Base-by-base conservation (phyloP, 768 basidiomycete genomes). In the Crucibulum laeve region DNA sequence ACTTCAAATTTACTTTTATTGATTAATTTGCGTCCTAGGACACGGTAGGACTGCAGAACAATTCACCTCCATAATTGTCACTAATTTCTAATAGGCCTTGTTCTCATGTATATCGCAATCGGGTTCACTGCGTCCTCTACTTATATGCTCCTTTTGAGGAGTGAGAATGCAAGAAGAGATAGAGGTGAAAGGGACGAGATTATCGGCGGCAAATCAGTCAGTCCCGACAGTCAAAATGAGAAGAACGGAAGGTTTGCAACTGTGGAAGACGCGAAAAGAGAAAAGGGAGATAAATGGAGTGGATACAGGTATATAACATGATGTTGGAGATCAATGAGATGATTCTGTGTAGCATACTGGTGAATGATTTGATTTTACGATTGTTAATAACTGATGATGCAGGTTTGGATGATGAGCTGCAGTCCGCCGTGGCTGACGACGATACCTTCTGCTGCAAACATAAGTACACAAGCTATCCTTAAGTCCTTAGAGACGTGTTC, bases 271-370 rank as follows among this genome's bases (percentile, higher is more conserved):
- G 84, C 83, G 34, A 84, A 80, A 64, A 59, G 68, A 43, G 81
- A 79, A 51, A 86, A 84, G 63, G 85, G 84, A 1, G 84, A 88
- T 59, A 61, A 64, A 36, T 87, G 84, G 85, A 85, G 82, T 53
- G 85, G 86, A 18, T 89, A 87, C 57, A 68, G 80, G 52, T 89
- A 88, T 59, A 77, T 65, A 10, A 56, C 79, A 33, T 85, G 57
- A 74, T 37, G 11, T n/a, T n/a, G n/a, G n/a, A n/a, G n/a, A n/a
- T n/a, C n/a, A n/a, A n/a, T n/a, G n/a, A n/a, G n/a, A n/a, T n/a
- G n/a, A n/a, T n/a, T n/a, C n/a, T n/a, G n/a, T n/a, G n/a, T n/a
- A n/a, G n/a, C n/a, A n/a, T n/a, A n/a, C n/a, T n/a, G n/a, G n/a
- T n/a, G n/a, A n/a, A n/a, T n/a, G n/a, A n/a, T n/a, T n/a, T n/a